phyloP scores from a whole-genome alignment of 768 basidiomycete genomes.

The Tricholoma flavovirens region DNA sequence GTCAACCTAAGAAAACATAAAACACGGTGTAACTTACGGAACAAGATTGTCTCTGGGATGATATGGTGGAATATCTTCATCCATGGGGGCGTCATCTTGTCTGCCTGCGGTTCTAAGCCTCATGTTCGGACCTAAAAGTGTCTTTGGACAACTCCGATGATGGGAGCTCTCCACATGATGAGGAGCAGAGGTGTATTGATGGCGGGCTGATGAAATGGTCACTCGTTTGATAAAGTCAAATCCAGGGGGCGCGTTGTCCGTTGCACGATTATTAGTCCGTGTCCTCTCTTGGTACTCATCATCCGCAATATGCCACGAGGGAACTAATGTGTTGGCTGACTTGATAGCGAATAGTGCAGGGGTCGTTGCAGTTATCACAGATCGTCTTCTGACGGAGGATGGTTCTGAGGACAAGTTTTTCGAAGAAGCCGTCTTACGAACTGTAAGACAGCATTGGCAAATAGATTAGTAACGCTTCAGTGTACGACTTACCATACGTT shows the following conservation, averaged over 20 bases:
- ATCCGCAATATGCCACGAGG: slow-evolving; percentile 15
- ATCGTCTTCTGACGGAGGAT: slow-evolving; percentile 3
- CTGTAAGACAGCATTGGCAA: not conserved
- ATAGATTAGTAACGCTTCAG: not conserved
- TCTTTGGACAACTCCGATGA: not conserved
- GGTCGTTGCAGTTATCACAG: slow-evolving; percentile 7
- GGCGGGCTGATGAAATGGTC: slow-evolving; percentile 7
- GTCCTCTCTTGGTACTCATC: slow-evolving; percentile 11
- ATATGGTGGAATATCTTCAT: not conserved
- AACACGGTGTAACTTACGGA: not conserved
- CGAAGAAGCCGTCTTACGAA: slow-evolving; percentile 2
- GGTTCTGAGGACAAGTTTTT: slow-evolving; percentile 1
- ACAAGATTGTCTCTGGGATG: not conserved
- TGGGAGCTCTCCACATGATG: not conserved
- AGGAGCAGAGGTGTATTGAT: not conserved
- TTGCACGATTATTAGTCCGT: slow-evolving; percentile 2
- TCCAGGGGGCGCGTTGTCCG: slow-evolving; percentile 5
- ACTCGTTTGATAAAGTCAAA: slow-evolving; percentile 12
- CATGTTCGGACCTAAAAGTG: not conserved
- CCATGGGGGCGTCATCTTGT: slow-evolving; percentile 6
- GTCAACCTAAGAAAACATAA: not conserved
- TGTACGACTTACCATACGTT: slow-evolving; percentile 6
- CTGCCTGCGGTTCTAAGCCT: slow-evolving; percentile 2
- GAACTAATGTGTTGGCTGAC: slow-evolving; percentile 5
- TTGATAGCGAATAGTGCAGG: slow-evolving; percentile 4